A percentile compares a stretch with the other conserved stretches of the same genome.
Conservation (phyloP, 1,284 basidiomycete species). For the Fomitopsis palustris region DNA sequence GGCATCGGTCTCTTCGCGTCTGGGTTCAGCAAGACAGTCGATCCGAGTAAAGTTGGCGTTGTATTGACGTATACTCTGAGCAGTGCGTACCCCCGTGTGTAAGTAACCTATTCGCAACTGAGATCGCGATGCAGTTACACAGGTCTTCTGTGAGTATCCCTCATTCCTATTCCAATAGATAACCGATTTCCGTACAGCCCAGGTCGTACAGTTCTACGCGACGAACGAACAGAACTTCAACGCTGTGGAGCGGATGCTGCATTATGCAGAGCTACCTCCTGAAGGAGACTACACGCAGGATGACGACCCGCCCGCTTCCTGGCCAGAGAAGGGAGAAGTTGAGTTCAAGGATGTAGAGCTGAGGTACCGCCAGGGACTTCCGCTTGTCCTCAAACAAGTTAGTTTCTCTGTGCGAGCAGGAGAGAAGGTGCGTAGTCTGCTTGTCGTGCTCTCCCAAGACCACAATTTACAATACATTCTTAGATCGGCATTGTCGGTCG, state of each 20-base stretch:
- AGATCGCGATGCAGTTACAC: constrained; percentile 41
- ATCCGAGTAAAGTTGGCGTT: constrained; percentile 54
- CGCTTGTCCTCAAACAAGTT: constrained; percentile 68
- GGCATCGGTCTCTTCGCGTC: constrained; percentile 69
- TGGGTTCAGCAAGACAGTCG: constrained; percentile 46
- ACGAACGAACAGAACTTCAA: constrained; percentile 71
- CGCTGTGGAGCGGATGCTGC: constrained; percentile 63
- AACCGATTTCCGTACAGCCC: constrained; percentile 32
- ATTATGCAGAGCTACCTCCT: constrained; percentile 50
- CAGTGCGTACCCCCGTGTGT: constrained; percentile 37
- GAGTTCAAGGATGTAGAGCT: constrained; percentile 61
- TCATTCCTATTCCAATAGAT: too few relatives aligned
- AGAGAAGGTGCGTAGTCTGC: constrained; percentile 50
- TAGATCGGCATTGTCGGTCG: constrained; percentile 74
- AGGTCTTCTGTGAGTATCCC: constrained; percentile 50
- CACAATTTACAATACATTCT: not conserved
- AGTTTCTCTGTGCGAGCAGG: constrained; percentile 62
- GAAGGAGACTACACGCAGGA: constrained; percentile 42
- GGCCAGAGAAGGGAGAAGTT: constrained; percentile 66
- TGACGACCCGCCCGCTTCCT: constrained; percentile 54
- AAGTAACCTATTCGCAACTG: not conserved
- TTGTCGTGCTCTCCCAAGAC: not conserved
- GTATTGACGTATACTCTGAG: constrained; percentile 63
- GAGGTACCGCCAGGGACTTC: constrained; percentile 68
- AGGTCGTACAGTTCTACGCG: constrained; percentile 55